Evolutionary conservation across 345 rosid genomes (phyloP).

Genomic region (Aquilaria yunnanensis): DNA sequence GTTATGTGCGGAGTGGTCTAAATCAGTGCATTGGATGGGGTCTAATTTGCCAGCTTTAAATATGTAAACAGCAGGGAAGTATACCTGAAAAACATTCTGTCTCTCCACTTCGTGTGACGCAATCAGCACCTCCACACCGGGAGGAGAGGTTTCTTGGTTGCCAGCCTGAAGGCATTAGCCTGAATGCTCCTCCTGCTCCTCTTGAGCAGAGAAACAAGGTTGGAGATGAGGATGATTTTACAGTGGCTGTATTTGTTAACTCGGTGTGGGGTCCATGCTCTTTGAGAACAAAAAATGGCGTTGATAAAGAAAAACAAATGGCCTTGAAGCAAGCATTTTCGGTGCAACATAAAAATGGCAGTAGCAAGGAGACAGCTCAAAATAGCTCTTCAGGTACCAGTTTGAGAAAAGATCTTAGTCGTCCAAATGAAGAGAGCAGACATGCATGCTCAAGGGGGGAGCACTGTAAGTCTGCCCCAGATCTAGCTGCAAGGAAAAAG

Average conservation of each 20-base stretch:
- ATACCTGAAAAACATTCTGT: conserved; percentile 32
- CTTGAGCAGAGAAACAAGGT: conserved; percentile 36
- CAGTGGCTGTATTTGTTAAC: conserved; percentile 58
- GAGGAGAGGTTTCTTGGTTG: conserved; percentile 30
- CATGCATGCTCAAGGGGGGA: conserved; percentile 21
- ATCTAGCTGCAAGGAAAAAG: conserved; percentile 15
- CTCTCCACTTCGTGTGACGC: conserved; percentile 27
- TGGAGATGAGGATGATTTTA: conserved; percentile 70
- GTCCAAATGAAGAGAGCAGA: conserved; percentile 22
- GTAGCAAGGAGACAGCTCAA: conserved; percentile 12
- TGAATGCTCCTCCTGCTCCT: conserved; percentile 21
- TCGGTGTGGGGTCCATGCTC: conserved; percentile 26
- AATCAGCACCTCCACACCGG: conserved; percentile 22
- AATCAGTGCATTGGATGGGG: too few species aligned
- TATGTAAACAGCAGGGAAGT: conserved; percentile 30
- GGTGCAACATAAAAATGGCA: conserved; percentile 16
- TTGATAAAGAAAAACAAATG: conserved; percentile 23
- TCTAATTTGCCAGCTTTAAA: too few species aligned
- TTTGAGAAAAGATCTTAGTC: conserved; percentile 25
- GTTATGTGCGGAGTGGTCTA: too few species aligned
- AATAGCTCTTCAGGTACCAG: conserved; percentile 17
- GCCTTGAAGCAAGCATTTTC: conserved; percentile 16
- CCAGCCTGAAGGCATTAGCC: conserved; percentile 27
- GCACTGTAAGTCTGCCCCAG: conserved; percentile 16
- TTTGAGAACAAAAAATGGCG: conserved; percentile 22